These are phyloP conservation scores for Pelagophyceae sp. DNA, from an alignment of 352 stramenopile species.

Conservation along the genomic window DNA sequence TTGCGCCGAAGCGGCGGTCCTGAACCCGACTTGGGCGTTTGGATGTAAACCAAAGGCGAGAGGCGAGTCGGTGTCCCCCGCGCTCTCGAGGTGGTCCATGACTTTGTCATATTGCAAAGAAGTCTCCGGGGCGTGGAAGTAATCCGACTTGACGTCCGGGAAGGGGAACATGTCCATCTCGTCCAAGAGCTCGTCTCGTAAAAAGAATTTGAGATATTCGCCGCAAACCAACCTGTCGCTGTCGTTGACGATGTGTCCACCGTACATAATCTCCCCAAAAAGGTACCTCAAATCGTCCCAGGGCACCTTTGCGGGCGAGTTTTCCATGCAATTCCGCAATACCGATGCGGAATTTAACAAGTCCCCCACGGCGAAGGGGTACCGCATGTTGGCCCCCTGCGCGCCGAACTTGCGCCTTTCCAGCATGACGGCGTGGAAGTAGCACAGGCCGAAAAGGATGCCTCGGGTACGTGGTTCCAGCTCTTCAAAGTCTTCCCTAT, in stretches of 20 bases:
- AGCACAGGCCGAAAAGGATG: constrained; percentile 77
- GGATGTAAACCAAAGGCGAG: constrained; percentile 76
- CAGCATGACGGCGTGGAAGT: constrained; percentile 81
- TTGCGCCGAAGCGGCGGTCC: constrained; percentile 63
- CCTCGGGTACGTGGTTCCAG: constrained; percentile 58
- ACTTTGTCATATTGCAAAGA: constrained; percentile 49
- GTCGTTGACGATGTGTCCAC: constrained; percentile 82
- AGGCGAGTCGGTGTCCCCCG: constrained; percentile 66
- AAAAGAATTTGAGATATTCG: constrained; percentile 71
- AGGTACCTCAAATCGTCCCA: constrained; percentile 83
- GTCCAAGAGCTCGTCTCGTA: constrained; percentile 73
- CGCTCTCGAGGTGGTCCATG: constrained; percentile 70
- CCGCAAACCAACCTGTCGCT: constrained; percentile 69
- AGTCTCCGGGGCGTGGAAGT: constrained; percentile 35
- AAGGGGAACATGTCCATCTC: constrained; percentile 76
- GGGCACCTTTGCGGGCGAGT: constrained; percentile 64
- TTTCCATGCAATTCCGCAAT: constrained; percentile 82
- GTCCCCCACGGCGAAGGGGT: constrained; percentile 73
- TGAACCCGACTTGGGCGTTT: constrained; percentile 83
- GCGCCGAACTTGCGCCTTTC: constrained; percentile 78
- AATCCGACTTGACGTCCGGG: constrained; percentile 44
- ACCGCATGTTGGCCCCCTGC: constrained; percentile 77
- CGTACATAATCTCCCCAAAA: constrained; percentile 89
- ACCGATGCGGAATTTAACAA: constrained; percentile 66
- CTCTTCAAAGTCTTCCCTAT: constrained; percentile 58